phyloP scores from a whole-genome alignment of 345 rosid genomes.

The Corchorus capsularis region DNA sequence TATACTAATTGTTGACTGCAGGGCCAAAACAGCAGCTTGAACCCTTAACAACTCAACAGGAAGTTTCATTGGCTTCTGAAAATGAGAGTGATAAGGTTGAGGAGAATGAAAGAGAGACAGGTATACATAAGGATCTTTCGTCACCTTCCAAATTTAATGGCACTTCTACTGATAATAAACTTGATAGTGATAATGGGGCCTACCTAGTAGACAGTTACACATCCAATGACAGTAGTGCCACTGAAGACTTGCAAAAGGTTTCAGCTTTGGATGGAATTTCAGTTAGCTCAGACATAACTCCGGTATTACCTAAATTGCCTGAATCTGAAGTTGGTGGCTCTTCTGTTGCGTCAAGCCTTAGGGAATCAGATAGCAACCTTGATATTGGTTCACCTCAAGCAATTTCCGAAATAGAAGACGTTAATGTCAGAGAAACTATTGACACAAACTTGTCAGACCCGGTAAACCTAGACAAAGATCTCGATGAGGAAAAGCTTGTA shows the following conservation, averaged over 20 bases:
- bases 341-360: conserved; percentile 31
- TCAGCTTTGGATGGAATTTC: not conserved
- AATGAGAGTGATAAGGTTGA: conserved; percentile 38
- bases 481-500: conserved; percentile 28
- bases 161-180: conserved; percentile 33
- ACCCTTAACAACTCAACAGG: conserved; percentile 65
- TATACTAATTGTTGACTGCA: conserved; percentile 32
- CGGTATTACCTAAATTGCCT: conserved; percentile 34
- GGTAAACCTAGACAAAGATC: conserved; percentile 30
- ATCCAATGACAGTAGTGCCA: conserved; percentile 31
- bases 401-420: conserved; percentile 37
- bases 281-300: conserved; percentile 39
- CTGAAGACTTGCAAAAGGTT: conserved; percentile 4
- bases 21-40: conserved; percentile 68
- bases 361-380: conserved; percentile 34
- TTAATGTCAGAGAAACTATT: conserved; percentile 29
- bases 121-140: conserved; percentile 31
- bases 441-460: conserved; percentile 36
- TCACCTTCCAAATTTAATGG: conserved; percentile 42
- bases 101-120: conserved; percentile 34
- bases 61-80: conserved; percentile 42
- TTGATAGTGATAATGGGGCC: conserved; percentile 28
- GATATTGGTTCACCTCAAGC: conserved; percentile 25
- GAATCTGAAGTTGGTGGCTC: conserved; percentile 36
- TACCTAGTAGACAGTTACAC: conserved; percentile 27